Base-by-base conservation (phyloP, 1,139 yeast genomes). In the Yamadazyma siamensis region DNA sequence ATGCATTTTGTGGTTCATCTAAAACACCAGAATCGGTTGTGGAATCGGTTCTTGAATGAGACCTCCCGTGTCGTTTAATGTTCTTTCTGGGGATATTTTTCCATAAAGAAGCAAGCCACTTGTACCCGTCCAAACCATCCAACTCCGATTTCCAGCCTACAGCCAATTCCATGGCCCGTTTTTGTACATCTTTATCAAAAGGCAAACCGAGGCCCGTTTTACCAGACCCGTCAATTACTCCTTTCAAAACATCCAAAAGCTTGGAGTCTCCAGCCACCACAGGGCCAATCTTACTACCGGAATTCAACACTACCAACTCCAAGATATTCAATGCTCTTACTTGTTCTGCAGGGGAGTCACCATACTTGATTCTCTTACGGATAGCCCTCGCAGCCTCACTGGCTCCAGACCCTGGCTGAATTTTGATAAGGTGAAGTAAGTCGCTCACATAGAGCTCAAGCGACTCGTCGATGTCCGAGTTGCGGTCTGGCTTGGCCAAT, bases 381-480 rank as follows among this genome's bases (percentile, higher is more conserved):
- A 91, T 65, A 1, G 95, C 94, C 31, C 97, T 67, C 0, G 96
- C 96, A 1, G 95, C 94, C 55, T 89, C 97, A 8, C 68, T 61
- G 2, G 87, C 77, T 1, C 94, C 71, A 13, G 52, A 37, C 9
- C 46, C 27, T 0, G 60, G 58, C 47, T 67, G 75, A 24, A 65
- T 45, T 35, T 58, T 54, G 37, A 68, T 66, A 35, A 68, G 50
- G 15, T 65, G 59, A 17, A 68, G 44, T 22, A 68, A 52, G 34
- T 64, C 70, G 4, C 61, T 50, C 23, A 68, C 49, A 28, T 59
- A 56, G 9, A 65, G 54, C 36, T 66, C 74, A 13, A 59, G 36
- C 6, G 55, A 29, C 19, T 59, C 63, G 29, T 65, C 71, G 13
- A 59, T 47, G 21, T 58, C 62, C 23, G 56, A 61, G 34, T 59